phyloP scores from a whole-genome alignment of 768 basidiomycete species.

The Cytidiella melzeri region DNA sequence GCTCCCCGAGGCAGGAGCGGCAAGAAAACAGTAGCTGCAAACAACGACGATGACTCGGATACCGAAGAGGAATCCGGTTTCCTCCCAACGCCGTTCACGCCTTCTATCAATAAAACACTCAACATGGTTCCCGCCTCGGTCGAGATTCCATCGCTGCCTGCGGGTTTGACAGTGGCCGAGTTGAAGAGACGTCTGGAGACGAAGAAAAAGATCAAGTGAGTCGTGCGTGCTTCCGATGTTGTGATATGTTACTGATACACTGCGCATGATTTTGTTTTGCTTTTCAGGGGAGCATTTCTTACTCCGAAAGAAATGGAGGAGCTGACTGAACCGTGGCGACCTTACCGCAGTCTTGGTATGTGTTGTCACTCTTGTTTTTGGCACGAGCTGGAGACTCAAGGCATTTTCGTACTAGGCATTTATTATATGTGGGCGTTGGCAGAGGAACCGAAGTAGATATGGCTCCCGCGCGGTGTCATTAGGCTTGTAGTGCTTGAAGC shows the following conservation, averaged over 20 bases:
- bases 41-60: conserved; percentile 4
- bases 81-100: conserved; percentile 58
- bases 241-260: too few relatives aligned
- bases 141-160: conserved; percentile 42
- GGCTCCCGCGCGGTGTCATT: neutral
- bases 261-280: conserved; percentile 11
- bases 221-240: conserved; percentile 11
- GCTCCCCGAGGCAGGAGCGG: conserved; percentile 16
- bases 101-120: conserved; percentile 55
- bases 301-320: conserved; percentile 80
- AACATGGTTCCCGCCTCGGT: conserved; percentile 25
- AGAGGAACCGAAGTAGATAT: conserved; percentile 16
- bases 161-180: conserved; percentile 47
- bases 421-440: conserved; percentile 88
- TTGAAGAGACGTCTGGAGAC: conserved; percentile 58
- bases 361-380: neutral
- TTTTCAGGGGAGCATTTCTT: conserved; percentile 57
- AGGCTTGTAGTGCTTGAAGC: too few relatives aligned
- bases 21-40: conserved; percentile 19
- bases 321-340: conserved; percentile 71
- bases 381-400: conserved; percentile 3
- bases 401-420: conserved; percentile 46
- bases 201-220: conserved; percentile 71
- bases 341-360: conserved; percentile 76
- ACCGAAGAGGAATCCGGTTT: conserved; percentile 9